Percentiles rank a stretch among this genome's conserved stretches.
Conservation (phyloP, 306 rosid species). For the Fragaria nilgerrensis region DNA sequence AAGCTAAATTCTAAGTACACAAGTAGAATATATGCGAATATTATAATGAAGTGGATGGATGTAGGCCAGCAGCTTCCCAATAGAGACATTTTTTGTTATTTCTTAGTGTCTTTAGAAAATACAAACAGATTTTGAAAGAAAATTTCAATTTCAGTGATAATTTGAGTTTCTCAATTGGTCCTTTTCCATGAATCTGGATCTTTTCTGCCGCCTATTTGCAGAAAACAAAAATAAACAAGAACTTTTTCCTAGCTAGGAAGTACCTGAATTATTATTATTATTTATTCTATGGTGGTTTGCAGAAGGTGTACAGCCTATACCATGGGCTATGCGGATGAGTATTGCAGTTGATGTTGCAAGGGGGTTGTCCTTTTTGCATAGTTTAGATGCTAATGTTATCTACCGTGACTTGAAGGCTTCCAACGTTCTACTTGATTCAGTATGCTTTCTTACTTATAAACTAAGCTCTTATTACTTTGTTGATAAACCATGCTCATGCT, state of each 20-base stretch:
- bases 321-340: slow-evolving; percentile 67
- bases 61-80: neutral
- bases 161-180: neutral
- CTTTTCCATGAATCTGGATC: neutral
- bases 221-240: too few species aligned
- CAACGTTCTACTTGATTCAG: slow-evolving; percentile 88
- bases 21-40: neutral
- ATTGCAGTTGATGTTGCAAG: slow-evolving; percentile 74
- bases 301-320: slow-evolving; percentile 83
- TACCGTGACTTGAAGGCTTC: slow-evolving; percentile 93
- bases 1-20: neutral
- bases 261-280: neutral
- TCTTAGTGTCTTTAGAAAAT: neutral
- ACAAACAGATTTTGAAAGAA: neutral
- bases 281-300: slow-evolving; percentile 24
- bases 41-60: neutral
- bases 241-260: neutral
- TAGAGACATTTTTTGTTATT: neutral
- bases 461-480: slow-evolving; percentile 4
- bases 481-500: slow-evolving; percentile 3
- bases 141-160: neutral
- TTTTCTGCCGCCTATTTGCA: neutral
- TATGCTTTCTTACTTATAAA: slow-evolving; percentile 29
- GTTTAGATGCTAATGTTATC: slow-evolving; percentile 72
- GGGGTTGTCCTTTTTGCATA: slow-evolving; percentile 75